phyloP scores from a whole-genome alignment of 345 rosid genomes.

The Hibiscus syriacus region DNA sequence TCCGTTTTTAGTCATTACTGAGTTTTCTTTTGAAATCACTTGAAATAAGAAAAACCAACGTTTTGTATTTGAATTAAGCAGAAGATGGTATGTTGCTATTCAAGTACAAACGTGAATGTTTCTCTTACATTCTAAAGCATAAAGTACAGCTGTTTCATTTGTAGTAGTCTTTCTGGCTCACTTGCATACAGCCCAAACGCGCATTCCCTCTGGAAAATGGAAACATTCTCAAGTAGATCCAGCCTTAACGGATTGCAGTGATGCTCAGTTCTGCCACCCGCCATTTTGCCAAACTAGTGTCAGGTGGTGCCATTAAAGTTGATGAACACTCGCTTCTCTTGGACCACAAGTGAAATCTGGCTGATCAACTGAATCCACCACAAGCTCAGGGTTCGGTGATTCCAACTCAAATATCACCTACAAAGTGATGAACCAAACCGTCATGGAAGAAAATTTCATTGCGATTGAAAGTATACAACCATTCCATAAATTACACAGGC shows the following conservation, averaged over 20 bases:
- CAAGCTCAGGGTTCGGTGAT: conserved; percentile 42
- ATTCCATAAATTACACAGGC: not conserved
- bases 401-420: conserved; percentile 75
- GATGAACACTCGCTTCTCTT: not conserved
- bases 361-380: conserved; percentile 37
- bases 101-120: too few relatives aligned
- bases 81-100: too few relatives aligned
- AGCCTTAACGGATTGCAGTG: not conserved
- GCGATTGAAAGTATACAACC: not conserved
- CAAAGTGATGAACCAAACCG: not conserved
- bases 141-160: not conserved
- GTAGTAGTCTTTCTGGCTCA: not conserved
- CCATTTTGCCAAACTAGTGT: not conserved
- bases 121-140: too few relatives aligned
- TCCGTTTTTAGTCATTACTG: too few relatives aligned
- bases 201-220: not conserved
- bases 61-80: too few relatives aligned
- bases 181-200: too few relatives aligned
- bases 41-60: too few relatives aligned
- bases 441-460: not conserved
- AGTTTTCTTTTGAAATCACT: too few relatives aligned
- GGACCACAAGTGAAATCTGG: conserved; percentile 1
- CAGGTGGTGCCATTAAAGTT: not conserved
- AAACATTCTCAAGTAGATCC: not conserved
- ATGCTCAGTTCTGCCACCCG: not conserved